Evolutionary conservation across 805 yeast genomes (phyloP), one percentile per base, ranked within the genome.

Genomic region (Kodamaea kaohsiungensis): DNA sequence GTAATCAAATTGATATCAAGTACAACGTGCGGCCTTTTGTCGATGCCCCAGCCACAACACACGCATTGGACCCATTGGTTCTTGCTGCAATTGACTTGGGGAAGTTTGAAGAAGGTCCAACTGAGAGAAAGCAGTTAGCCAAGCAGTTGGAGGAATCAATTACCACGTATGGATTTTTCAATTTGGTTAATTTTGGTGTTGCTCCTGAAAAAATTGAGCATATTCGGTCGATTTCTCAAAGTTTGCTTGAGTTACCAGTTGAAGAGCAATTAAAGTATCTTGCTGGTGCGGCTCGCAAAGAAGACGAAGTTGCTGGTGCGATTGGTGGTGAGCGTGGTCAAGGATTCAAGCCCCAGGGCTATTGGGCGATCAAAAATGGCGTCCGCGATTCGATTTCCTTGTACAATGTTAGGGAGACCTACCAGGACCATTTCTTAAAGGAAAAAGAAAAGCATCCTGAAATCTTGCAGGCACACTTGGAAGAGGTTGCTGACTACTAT

Each of bases 201-300:
- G 48, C 57, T 12, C 43, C 43, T 10, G 63, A 64, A 25, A 53
- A 58, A 50, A 60, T 64, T 25, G 67, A 62, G 16, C 53, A 57
- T 15, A 53, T 65, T 3, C 53, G 65, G 49, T 56, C 67, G 9
- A 60, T 69, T 18, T 64, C 64, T n/a, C 68, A 69, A 22, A 57
- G 65, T 35, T 51, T 68, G 40, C 57, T 65, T 12, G 65, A 63
- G 10, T 47, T 68, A n/a, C 71, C 72, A 1, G 62, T 62, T 12
- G 67, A 64, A 18, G 64, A 58, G 18, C 65, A 69, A 52, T 43
- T 53, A 9, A 53, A 65, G 48, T 67, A 57, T 52, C 56, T 67
- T 22, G 71, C 72, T 1, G 65, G 72, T 49, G 71, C 71, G n/a
- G 56, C 61, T 15, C 63, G 60, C n/a, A 64, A 65, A 46, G 71